Evolutionary conservation across 192 early-diverging fungal genomes (phyloP).

Genomic region (Rhizophagus prolifer): DNA sequence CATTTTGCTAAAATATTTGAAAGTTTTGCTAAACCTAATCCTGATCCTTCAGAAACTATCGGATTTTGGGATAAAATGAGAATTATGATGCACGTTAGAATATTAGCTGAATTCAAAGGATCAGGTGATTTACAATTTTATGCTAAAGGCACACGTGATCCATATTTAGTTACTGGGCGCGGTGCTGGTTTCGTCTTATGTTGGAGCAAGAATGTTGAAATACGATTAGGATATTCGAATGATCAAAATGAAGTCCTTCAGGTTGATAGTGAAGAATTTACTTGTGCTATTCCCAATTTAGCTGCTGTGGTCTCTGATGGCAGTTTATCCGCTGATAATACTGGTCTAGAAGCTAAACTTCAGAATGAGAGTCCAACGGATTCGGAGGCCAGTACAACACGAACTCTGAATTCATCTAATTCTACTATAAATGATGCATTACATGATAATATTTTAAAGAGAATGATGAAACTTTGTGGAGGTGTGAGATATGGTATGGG

Average conservation of each 20-base stretch:
- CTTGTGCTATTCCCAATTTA: conserved; percentile 46
- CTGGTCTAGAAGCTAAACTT: conserved; percentile 18
- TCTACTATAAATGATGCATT: background rate
- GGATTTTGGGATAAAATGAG: conserved; percentile 51
- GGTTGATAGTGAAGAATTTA: conserved; percentile 41
- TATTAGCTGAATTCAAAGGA: conserved; percentile 38
- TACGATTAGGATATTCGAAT: conserved; percentile 40
- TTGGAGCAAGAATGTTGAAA: conserved; percentile 39
- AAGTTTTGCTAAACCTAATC: conserved; percentile 39
- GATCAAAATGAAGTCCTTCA: conserved; percentile 44
- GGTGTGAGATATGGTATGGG: conserved; percentile 48
- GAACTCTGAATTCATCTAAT: conserved; percentile 7
- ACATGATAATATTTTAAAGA: conserved; percentile 19
- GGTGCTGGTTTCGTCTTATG: conserved; percentile 42
- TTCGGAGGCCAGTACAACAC: background rate
- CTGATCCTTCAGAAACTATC: conserved; percentile 41
- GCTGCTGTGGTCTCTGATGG: conserved; percentile 29
- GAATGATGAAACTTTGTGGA: conserved; percentile 39
- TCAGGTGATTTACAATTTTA: conserved; percentile 38
- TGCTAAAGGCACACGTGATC: conserved; percentile 43
- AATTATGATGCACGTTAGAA: conserved; percentile 41
- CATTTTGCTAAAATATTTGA: conserved; percentile 40
- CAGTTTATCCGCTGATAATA: conserved; percentile 16
- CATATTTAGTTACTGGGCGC: conserved; percentile 38
- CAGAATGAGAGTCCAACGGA: background rate